Conservation (phyloP, 2,329 filamentous ascomycete species). For the Fusarium agapanthi region DNA sequence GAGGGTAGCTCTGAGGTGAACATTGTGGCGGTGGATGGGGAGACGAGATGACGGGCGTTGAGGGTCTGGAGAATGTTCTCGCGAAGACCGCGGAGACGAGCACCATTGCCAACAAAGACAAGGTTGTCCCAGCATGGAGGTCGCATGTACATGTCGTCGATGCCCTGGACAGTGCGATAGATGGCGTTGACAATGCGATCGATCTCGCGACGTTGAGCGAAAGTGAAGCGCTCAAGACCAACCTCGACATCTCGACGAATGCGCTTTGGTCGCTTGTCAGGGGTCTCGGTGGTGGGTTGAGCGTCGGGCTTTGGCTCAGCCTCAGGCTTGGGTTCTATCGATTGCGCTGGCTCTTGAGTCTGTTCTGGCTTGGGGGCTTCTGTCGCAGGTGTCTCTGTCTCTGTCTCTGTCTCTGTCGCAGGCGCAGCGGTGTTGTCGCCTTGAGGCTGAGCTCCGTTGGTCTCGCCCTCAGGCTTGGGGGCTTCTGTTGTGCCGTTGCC, state of each 20-base stretch:
- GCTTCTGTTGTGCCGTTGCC: slow-evolving; percentile 32
- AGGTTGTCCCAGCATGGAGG: slow-evolving; percentile 91
- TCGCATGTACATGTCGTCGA: slow-evolving; percentile 85
- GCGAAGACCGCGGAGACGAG: slow-evolving; percentile 77
- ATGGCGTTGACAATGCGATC: slow-evolving; percentile 86
- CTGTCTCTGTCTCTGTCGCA: neutral
- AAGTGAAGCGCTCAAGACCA: slow-evolving; percentile 77
- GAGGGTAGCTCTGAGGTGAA: slow-evolving; percentile 97
- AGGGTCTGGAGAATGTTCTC: slow-evolving; percentile 87
- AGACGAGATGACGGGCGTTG: slow-evolving; percentile 84
- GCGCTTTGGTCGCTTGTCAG: slow-evolving; percentile 62
- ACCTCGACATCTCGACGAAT: slow-evolving; percentile 77
- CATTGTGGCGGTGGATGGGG: slow-evolving; percentile 91
- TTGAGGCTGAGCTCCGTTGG: slow-evolving; percentile 23
- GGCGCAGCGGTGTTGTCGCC: slow-evolving; percentile 1
- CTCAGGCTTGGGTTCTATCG: slow-evolving; percentile 34
- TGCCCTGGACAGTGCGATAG: slow-evolving; percentile 82
- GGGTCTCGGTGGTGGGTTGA: slow-evolving; percentile 40
- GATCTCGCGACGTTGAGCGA: slow-evolving; percentile 75
- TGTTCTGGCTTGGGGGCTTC: slow-evolving; percentile 43
- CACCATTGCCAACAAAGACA: slow-evolving; percentile 91
- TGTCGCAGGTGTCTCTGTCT: slow-evolving; percentile 1
- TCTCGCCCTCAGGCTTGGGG: slow-evolving; percentile 18
- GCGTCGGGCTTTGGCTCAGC: slow-evolving; percentile 28
- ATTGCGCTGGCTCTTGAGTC: slow-evolving; percentile 31